Percentiles rank a stretch among this genome's conserved stretches.
Evolutionary conservation across 345 rosid species (phyloP).

Genomic region (Salix brachista): DNA sequence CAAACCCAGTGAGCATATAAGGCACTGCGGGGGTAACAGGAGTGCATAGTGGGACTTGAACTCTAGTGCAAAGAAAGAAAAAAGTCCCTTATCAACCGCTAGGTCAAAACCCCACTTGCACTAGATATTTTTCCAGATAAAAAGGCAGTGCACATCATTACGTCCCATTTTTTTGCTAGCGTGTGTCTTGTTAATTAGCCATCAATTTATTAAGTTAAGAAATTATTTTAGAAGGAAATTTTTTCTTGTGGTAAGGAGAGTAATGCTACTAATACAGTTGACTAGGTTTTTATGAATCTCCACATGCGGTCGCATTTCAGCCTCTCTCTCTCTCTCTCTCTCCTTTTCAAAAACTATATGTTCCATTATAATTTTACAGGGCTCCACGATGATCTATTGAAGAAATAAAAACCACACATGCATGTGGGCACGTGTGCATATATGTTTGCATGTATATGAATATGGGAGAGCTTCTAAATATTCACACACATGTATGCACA

Average conservation of each 20-base stretch:
- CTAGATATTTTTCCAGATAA: not conserved
- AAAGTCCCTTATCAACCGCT: too few relatives aligned
- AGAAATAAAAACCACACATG: slow-evolving; percentile 40
- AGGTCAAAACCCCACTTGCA: too few relatives aligned
- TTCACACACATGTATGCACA: slow-evolving; percentile 86
- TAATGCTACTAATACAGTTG: slow-evolving; percentile 25
- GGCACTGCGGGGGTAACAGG: fast-evolving
- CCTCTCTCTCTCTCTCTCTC: slow-evolving; percentile 13
- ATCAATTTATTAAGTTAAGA: slow-evolving; percentile 20
- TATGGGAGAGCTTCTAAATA: slow-evolving; percentile 52
- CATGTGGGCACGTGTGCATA: slow-evolving; percentile 78
- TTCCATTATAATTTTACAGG: not conserved
- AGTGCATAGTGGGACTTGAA: too few relatives aligned
- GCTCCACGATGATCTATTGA: not conserved
- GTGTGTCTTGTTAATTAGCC: slow-evolving; percentile 29
- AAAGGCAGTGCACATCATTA: not conserved
- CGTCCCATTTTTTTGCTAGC: not conserved
- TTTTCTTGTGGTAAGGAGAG: too few relatives aligned
- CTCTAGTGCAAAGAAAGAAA: too few relatives aligned
- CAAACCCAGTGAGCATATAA: too few relatives aligned
- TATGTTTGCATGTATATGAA: slow-evolving; percentile 33
- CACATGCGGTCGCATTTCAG: slow-evolving; percentile 47
- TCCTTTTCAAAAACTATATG: slow-evolving; percentile 15
- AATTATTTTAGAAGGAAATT: not conserved
- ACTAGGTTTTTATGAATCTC: slow-evolving; percentile 49